Percentiles rank a stretch among this genome's conserved stretches.
phyloP scores from a whole-genome alignment of 2,329 filamentous ascomycete species.

The Fusarium sp. region DNA sequence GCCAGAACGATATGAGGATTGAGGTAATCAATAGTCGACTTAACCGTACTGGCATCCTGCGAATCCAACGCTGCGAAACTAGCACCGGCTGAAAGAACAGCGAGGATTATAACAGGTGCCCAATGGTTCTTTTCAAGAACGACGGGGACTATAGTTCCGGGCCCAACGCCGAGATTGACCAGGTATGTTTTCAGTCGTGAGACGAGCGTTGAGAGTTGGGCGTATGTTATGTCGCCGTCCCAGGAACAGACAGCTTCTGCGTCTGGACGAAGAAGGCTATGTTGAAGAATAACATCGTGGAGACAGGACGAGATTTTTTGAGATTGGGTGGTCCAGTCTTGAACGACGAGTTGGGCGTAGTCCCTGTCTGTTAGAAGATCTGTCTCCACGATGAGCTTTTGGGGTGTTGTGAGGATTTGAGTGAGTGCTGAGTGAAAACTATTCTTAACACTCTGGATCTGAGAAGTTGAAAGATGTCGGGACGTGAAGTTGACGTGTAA shows the following conservation, averaged over 20 bases:
- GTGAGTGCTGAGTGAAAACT: conserved; percentile 64
- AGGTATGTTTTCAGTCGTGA: conserved; percentile 57
- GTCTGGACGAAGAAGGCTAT: conserved; percentile 52
- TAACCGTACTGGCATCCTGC: conserved; percentile 54
- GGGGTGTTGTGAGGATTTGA: conserved; percentile 55
- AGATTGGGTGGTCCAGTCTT: conserved; percentile 56
- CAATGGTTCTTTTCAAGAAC: conserved; percentile 76
- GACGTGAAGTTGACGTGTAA: conserved; percentile 58
- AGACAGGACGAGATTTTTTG: conserved; percentile 54
- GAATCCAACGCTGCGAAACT: conserved; percentile 62
- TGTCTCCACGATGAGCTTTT: conserved; percentile 55
- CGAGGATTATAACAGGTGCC: conserved; percentile 75
- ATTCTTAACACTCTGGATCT: conserved; percentile 59
- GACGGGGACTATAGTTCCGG: conserved; percentile 69
- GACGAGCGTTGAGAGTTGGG: conserved; percentile 51
- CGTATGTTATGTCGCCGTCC: conserved; percentile 57
- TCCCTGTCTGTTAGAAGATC: conserved; percentile 67
- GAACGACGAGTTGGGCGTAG: conserved; percentile 62
- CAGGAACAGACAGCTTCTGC: conserved; percentile 55
- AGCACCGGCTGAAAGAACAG: conserved; percentile 68
- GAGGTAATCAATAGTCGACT: conserved; percentile 56
- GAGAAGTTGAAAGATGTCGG: conserved; percentile 53
- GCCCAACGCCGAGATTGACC: conserved; percentile 58
- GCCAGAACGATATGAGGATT: conserved; percentile 56
- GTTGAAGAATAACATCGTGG: conserved; percentile 56